Conservation (phyloP, 768 basidiomycete genomes). For the Pholiota conissans region DNA sequence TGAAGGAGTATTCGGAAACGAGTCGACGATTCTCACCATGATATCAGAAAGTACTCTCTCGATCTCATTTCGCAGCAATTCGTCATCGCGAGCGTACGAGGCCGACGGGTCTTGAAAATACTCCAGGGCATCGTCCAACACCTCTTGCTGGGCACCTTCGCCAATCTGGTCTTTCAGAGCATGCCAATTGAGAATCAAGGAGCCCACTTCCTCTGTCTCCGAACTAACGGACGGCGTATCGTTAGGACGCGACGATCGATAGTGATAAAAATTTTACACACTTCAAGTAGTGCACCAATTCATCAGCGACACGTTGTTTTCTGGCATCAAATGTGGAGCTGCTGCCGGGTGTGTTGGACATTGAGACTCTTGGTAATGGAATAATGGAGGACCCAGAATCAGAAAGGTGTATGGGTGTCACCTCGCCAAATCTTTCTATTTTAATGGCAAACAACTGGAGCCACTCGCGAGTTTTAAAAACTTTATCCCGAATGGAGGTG, state of each 20-base stretch:
- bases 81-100: neutral
- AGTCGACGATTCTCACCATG: neutral
- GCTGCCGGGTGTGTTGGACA: neutral
- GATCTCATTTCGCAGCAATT: neutral
- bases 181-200: conserved; percentile 5
- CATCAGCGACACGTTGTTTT: neutral
- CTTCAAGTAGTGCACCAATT: neutral
- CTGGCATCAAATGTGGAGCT: neutral
- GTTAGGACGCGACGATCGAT: neutral
- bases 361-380: neutral
- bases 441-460: neutral
- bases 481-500: neutral
- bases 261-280: neutral
- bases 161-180: neutral
- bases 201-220: neutral
- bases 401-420: neutral
- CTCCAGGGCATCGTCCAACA: neutral
- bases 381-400: neutral
- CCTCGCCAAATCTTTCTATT: neutral
- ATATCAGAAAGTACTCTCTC: conserved; percentile 5
- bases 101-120: neutral
- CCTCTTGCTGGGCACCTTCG: neutral
- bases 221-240: neutral
- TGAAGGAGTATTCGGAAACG: neutral
- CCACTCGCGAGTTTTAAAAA: neutral